These are phyloP conservation scores for Coemansia sp. DNA, from an alignment of 192 early-diverging fungal species.

Conservation along the genomic window DNA sequence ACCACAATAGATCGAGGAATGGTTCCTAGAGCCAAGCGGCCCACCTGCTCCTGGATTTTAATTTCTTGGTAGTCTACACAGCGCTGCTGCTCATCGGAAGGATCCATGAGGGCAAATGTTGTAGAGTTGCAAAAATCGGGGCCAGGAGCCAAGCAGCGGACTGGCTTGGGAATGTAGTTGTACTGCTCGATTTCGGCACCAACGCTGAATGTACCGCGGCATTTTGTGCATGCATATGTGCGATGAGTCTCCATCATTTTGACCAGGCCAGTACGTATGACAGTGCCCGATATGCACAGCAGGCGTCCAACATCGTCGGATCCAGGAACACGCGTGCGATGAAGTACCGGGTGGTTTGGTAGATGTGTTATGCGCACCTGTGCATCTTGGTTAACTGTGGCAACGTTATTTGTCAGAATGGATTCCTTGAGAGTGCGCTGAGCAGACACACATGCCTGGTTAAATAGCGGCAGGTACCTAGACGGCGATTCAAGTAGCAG, in stretches of 20 bases:
- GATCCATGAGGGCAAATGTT: constrained; percentile 20
- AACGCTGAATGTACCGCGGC: constrained; percentile 58
- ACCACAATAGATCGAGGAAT: constrained; percentile 61
- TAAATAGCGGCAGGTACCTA: constrained; percentile 11
- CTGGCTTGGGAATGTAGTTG: constrained; percentile 58
- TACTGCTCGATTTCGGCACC: constrained; percentile 64
- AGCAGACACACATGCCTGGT: constrained; percentile 11
- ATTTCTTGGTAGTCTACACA: constrained; percentile 80
- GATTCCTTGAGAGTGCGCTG: constrained; percentile 7
- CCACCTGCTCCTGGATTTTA: constrained; percentile 72
- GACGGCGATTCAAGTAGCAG: constrained; percentile 16
- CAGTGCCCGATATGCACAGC: constrained; percentile 63
- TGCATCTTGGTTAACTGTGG: constrained; percentile 1
- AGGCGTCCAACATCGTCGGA: constrained; percentile 60
- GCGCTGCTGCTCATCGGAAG: constrained; percentile 29
- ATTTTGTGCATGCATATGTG: constrained; percentile 56
- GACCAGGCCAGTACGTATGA: constrained; percentile 62
- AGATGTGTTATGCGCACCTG: constrained; percentile 13
- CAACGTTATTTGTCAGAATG: neutral
- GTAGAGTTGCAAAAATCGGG: constrained; percentile 5
- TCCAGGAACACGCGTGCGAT: constrained; percentile 56
- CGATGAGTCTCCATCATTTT: constrained; percentile 68
- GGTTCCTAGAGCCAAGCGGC: constrained; percentile 62
- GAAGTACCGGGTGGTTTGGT: constrained; percentile 34
- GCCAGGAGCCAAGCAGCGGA: constrained; percentile 13